Conservation (phyloP, 805 yeast species). For the Saccharomycopsis synnaedendra region DNA sequence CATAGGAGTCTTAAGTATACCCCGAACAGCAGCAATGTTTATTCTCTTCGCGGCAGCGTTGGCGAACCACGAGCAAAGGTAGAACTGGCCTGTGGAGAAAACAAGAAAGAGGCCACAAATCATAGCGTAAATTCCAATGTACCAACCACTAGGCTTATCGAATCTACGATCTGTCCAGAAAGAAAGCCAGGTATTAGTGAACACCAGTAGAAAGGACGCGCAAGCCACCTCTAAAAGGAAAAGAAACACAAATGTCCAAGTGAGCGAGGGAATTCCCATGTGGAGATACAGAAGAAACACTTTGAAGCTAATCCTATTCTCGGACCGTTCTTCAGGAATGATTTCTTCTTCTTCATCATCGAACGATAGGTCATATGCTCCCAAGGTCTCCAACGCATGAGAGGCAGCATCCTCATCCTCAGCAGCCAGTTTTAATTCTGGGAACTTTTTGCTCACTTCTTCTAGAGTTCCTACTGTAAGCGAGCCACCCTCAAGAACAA, state of each 20-base stretch:
- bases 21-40: conserved; percentile 48
- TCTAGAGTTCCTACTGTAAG: conserved; percentile 39
- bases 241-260: conserved; percentile 24
- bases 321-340: conserved; percentile 41
- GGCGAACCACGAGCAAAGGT: conserved; percentile 36
- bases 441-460: conserved; percentile 30
- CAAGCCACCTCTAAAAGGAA: conserved; percentile 18
- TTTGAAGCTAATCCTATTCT: conserved; percentile 35
- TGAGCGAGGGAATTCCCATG: conserved; percentile 25
- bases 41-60: conserved; percentile 45
- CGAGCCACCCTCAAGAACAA: conserved; percentile 47
- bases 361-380: not conserved
- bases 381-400: conserved; percentile 15
- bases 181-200: conserved; percentile 70
- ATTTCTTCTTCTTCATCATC: conserved; percentile 6
- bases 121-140: conserved; percentile 56
- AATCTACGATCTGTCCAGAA: conserved; percentile 64
- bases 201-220: conserved; percentile 35
- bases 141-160: conserved; percentile 36
- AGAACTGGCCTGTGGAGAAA: conserved; percentile 31
- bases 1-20: conserved; percentile 69
- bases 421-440: conserved; percentile 21
- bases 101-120: conserved; percentile 39
- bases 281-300: conserved; percentile 40
- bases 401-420: conserved; percentile 19